Conservation (phyloP, 1,139 yeast species). For the Geotrichum restrictum region DNA sequence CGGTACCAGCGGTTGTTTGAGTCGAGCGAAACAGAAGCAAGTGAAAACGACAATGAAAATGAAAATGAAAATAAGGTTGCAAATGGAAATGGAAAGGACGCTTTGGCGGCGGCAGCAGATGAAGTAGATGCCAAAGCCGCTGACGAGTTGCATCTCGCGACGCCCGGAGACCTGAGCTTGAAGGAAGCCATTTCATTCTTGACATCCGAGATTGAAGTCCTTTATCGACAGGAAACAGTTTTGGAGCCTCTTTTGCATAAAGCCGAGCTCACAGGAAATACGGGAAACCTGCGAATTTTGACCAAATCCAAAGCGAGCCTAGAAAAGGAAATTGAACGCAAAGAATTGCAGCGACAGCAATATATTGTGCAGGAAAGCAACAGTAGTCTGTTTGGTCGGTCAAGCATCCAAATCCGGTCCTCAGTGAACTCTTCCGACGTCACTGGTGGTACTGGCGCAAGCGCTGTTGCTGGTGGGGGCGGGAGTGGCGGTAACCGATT, state of each 20-base stretch:
- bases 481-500: too few relatives aligned
- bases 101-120: too few relatives aligned
- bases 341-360: conserved; percentile 74
- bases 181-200: conserved; percentile 62
- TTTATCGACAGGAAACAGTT: conserved; percentile 60
- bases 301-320: conserved; percentile 62
- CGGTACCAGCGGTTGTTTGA: conserved; percentile 15
- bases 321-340: conserved; percentile 63
- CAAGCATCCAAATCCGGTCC: conserved; percentile 62
- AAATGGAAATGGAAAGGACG: too few relatives aligned
- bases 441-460: conserved; percentile 47
- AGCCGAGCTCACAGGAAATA: conserved; percentile 78
- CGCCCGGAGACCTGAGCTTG: conserved; percentile 64
- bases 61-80: not conserved
- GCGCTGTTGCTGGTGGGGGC: too few relatives aligned
- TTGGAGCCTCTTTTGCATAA: conserved; percentile 65
- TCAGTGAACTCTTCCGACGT: conserved; percentile 52
- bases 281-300: conserved; percentile 62
- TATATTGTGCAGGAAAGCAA: conserved; percentile 79
- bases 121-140: conserved; percentile 17
- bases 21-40: conserved; percentile 2
- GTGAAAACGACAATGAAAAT: conserved; percentile 12
- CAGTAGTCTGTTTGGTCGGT: conserved; percentile 69
- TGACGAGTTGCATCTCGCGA: conserved; percentile 45
- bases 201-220: conserved; percentile 54